Evolutionary conservation across 2,329 filamentous ascomycete species (phyloP), one percentile per base, ranked within the genome.

Genomic region (Lasiodiplodia gonubiensis): DNA sequence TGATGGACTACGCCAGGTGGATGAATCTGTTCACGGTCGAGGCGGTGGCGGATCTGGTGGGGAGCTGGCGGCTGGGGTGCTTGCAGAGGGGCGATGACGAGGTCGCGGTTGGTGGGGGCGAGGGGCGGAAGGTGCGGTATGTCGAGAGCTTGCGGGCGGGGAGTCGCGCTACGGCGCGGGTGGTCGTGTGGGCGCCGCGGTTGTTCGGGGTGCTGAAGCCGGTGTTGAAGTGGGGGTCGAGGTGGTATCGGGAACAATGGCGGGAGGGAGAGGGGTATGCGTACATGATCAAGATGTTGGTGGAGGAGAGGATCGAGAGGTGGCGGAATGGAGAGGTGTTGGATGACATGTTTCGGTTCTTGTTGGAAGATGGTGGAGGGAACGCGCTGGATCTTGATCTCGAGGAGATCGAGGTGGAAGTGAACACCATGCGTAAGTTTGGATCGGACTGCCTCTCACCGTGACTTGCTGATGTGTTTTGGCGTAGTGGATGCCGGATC

Each of bases 1-100:
- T 76, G 0, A 76, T 87, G 18, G 83, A 87, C 70, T 84, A 83
- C 64, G 81, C 84, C 3, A 76, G 77, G 8, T 87, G 81, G 81
- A 79, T 80, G 25, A 87, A 86, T 72, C 85, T 85, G 76, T 87
- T 87, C 72, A 85, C 84, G 0, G 76, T 87, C 12, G 85, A 88
- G 67, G 85, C 84, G 1, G 86, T 87, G 63, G 84, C 82, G 16
- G 83, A 86, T 64, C 11, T 49, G 46, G 46, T 49, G 46, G 46
- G 46, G 46, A 23, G 46, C 7, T 49, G 46, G 46, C 87, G 46
- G 46, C 18, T 49, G 3, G 46, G 46, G 46, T 49, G 46, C 2
- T 49, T 49, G 46, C 18, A n/a, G 46, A 49, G 46, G 46, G 46
- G 46, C 18, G 46, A 49, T 10, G 46, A 49, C 11, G 46, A 23